phyloP scores from a whole-genome alignment of 345 rosid species.

The Eucalyptus curtisii region DNA sequence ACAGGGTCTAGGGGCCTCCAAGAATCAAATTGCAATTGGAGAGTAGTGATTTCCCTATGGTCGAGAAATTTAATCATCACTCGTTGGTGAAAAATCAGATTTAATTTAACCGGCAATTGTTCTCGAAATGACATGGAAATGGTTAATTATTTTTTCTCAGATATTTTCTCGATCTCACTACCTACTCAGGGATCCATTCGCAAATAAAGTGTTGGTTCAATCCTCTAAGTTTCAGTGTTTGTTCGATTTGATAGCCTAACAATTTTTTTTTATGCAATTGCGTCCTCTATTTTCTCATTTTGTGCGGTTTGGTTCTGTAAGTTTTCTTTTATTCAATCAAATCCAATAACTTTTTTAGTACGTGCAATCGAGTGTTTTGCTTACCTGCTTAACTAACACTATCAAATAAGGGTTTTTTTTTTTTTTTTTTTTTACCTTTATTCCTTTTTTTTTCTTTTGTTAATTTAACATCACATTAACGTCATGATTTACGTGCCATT shows the following conservation, averaged over 20 bases:
- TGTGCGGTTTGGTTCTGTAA: background rate
- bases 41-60: background rate
- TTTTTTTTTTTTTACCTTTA: too few species aligned
- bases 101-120: background rate
- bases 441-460: background rate
- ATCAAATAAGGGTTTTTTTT: too few species aligned
- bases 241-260: too few species aligned
- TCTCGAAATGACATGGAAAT: background rate
- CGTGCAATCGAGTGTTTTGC: background rate
- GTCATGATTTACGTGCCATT: background rate
- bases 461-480: too few species aligned
- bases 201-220: too few species aligned
- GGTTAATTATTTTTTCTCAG: background rate
- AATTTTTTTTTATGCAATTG: too few species aligned
- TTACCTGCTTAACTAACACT: too few species aligned
- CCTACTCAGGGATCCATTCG: too few species aligned
- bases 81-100: background rate
- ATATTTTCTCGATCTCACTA: background rate
- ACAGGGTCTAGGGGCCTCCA: background rate
- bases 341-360: background rate
- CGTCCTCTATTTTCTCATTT: background rate
- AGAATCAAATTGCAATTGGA: background rate
- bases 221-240: too few species aligned
- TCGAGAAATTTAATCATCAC: background rate
- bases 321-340: background rate